phyloP scores from a whole-genome alignment of 495 filamentous ascomycete species.

The Sordaria brevicollis region DNA sequence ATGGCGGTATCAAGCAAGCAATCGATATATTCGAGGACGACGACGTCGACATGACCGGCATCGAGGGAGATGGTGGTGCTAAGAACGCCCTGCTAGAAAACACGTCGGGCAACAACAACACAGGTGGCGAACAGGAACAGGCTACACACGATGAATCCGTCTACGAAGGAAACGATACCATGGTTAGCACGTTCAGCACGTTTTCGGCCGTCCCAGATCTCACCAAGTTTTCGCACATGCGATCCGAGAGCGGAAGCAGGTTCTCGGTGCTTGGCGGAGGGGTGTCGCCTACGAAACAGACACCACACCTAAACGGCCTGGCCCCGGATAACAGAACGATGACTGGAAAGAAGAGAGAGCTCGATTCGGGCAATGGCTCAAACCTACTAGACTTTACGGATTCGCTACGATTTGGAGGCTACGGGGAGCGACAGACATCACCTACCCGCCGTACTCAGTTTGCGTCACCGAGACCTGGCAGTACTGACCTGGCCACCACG shows the following conservation, averaged over 20 bases:
- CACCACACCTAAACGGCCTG: slow-evolving; percentile 38
- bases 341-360: slow-evolving; percentile 4
- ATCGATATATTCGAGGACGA: slow-evolving; percentile 48
- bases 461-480: slow-evolving; percentile 8
- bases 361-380: slow-evolving; percentile 45
- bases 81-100: neutral
- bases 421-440: slow-evolving; percentile 14
- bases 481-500: slow-evolving; percentile 3
- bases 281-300: slow-evolving; percentile 42
- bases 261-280: slow-evolving; percentile 18
- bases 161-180: slow-evolving; percentile 54
- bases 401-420: slow-evolving; percentile 46
- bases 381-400: slow-evolving; percentile 85
- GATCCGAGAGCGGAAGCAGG: slow-evolving; percentile 43
- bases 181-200: slow-evolving; percentile 58
- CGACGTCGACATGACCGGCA: slow-evolving; percentile 17
- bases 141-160: slow-evolving; percentile 19
- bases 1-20: slow-evolving; percentile 30
- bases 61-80: slow-evolving; percentile 3
- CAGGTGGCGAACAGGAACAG: slow-evolving; percentile 1
- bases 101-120: slow-evolving; percentile 2
- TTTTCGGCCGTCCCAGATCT: slow-evolving; percentile 85
- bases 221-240: slow-evolving; percentile 68
- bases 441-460: slow-evolving; percentile 17
- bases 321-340: slow-evolving; percentile 17